phyloP scores from a whole-genome alignment of 176 grass and related monocot species.

The Typha latifolia region DNA sequence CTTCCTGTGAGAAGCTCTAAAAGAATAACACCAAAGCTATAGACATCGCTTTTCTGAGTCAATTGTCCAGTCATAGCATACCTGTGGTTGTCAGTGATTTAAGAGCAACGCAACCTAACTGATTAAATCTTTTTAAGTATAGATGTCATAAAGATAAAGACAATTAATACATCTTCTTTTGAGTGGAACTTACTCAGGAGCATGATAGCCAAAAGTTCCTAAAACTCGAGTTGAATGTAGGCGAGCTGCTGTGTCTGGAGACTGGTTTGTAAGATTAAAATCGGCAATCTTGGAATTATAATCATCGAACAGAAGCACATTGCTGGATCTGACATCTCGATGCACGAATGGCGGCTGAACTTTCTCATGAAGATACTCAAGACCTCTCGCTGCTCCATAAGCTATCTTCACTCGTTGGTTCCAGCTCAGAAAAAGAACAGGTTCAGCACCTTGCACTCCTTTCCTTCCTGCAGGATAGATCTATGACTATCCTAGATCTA shows the following conservation, averaged over 20 bases:
- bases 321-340: constrained; percentile 78
- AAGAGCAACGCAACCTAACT: neutral
- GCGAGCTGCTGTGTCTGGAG: constrained; percentile 50
- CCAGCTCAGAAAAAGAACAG: constrained; percentile 60
- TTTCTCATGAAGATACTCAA: constrained; percentile 85
- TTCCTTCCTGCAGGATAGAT: constrained; percentile 49
- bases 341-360: constrained; percentile 72
- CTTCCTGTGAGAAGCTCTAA: constrained; percentile 70
- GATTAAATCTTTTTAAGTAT: neutral
- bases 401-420: constrained; percentile 64
- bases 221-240: constrained; percentile 73
- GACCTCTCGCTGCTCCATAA: constrained; percentile 60
- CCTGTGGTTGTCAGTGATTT: constrained; percentile 9
- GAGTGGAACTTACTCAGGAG: constrained; percentile 50
- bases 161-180: too few species aligned
- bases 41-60: constrained; percentile 78
- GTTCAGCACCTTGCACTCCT: constrained; percentile 67
- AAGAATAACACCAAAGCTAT: constrained; percentile 70
- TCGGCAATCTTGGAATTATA: constrained; percentile 57
- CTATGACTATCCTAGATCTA: neutral
- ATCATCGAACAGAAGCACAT: constrained; percentile 67
- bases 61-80: constrained; percentile 89
- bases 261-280: constrained; percentile 82
- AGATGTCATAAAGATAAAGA: neutral
- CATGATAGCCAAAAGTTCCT: constrained; percentile 80